Evolutionary conservation across 2,329 filamentous ascomycete species (phyloP).

Genomic region (Curvularia spicifera): DNA sequence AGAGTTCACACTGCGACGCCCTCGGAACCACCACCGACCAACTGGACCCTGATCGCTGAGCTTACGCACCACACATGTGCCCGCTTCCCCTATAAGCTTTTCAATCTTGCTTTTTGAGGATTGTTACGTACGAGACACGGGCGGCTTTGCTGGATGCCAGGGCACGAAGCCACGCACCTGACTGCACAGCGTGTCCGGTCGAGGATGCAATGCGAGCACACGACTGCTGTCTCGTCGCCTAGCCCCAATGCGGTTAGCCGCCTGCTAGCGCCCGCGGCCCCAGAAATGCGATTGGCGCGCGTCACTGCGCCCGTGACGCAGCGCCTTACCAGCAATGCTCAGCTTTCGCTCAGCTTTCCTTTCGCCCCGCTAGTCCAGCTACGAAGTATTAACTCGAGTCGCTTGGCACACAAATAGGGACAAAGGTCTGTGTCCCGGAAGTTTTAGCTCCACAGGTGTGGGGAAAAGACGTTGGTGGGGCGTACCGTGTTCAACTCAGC

Average conservation of each 20-base stretch:
- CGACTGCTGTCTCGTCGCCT: slow-evolving; percentile 5
- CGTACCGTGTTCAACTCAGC: slow-evolving; percentile 1
- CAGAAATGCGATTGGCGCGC: slow-evolving; percentile 10
- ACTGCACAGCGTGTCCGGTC: background rate
- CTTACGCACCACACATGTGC: background rate
- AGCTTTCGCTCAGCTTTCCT: background rate
- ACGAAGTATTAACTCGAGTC: background rate
- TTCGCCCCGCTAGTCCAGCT: background rate
- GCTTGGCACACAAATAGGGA: background rate
- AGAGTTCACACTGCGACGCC: background rate
- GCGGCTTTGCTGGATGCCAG: background rate
- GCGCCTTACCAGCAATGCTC: background rate
- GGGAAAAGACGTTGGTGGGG: background rate
- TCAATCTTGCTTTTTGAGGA: too few relatives aligned
- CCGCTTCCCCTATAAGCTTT: background rate
- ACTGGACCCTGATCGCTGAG: background rate
- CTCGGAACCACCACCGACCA: background rate
- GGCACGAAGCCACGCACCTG: background rate
- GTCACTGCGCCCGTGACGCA: slow-evolving; percentile 13
- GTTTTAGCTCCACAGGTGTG: background rate
- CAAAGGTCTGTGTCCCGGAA: background rate
- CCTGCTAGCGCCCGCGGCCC: slow-evolving; percentile 8
- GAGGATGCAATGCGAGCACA: background rate
- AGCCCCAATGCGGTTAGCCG: slow-evolving; percentile 6
- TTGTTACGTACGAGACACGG: too few relatives aligned